Evolutionary conservation across 1,284 basidiomycete species (phyloP).

Genomic region (Boletellus dicymbophilus): DNA sequence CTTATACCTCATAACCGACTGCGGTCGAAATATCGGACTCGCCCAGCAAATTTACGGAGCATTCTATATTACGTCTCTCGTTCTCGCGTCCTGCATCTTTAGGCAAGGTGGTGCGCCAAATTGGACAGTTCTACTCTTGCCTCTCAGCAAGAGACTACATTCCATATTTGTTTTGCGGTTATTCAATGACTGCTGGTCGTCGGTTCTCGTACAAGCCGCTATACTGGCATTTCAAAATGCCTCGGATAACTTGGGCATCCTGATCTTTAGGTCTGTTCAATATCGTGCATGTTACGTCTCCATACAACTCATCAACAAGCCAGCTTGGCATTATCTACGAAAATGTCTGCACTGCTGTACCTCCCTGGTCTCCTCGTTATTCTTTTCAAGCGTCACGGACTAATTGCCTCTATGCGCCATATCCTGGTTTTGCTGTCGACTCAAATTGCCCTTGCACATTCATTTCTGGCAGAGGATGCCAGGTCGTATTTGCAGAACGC

Average conservation of each 20-base stretch:
- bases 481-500: slow-evolving; percentile 73
- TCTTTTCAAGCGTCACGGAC: slow-evolving; percentile 73
- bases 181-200: slow-evolving; percentile 95
- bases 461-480: slow-evolving; percentile 70
- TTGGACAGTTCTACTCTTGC: slow-evolving; percentile 76
- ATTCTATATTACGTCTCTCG: slow-evolving; percentile 71
- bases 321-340: slow-evolving; percentile 87
- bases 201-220: slow-evolving; percentile 61
- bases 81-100: slow-evolving; percentile 72
- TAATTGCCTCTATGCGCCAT: slow-evolving; percentile 56
- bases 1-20: slow-evolving; percentile 68
- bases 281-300: neutral
- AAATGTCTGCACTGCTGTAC: slow-evolving; percentile 97
- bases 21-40: slow-evolving; percentile 59
- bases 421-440: slow-evolving; percentile 51
- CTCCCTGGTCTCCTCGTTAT: slow-evolving; percentile 86
- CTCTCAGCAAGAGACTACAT: slow-evolving; percentile 90
- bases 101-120: slow-evolving; percentile 71
- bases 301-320: slow-evolving; percentile 10
- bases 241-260: slow-evolving; percentile 60
- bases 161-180: slow-evolving; percentile 92
- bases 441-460: slow-evolving; percentile 68
- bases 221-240: slow-evolving; percentile 62
- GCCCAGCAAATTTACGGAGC: slow-evolving; percentile 81
- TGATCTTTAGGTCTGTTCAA: slow-evolving; percentile 73